Conservation (phyloP, 129 eudicot species). For the Rutidosis leptorrhynchoides region DNA sequence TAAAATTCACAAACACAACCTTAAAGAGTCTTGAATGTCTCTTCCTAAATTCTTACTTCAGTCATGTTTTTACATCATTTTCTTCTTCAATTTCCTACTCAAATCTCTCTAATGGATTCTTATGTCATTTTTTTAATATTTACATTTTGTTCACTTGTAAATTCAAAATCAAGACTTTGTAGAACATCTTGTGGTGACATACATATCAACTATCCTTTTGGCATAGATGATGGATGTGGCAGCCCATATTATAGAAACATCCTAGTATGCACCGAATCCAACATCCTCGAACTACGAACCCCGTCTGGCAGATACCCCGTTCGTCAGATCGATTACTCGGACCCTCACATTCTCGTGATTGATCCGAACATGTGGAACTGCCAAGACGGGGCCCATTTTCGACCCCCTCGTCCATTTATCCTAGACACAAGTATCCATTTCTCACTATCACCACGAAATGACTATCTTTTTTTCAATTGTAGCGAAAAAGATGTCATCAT, state of each 20-base stretch:
- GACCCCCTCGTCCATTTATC: constrained; percentile 72
- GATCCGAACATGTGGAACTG: constrained; percentile 92
- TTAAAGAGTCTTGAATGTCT: constrained; percentile 12
- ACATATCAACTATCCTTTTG: constrained; percentile 83
- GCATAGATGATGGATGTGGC: constrained; percentile 96
- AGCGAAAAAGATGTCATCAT: constrained; percentile 58
- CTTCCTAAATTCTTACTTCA: constrained; percentile 27
- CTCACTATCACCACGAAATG: constrained; percentile 63
- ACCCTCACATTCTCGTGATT: constrained; percentile 69
- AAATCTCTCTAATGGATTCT: constrained; percentile 21
- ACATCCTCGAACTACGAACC: constrained; percentile 62
- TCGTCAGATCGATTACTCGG: constrained; percentile 51
- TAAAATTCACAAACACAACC: constrained; percentile 2
- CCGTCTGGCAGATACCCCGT: constrained; percentile 78
- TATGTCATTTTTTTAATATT: constrained; percentile 15
- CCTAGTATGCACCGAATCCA: constrained; percentile 56
- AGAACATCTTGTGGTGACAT: constrained; percentile 73
- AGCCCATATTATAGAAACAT: constrained; percentile 79
- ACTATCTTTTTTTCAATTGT: constrained; percentile 89
- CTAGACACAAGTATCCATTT: constrained; percentile 81
- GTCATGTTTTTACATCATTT: constrained; percentile 9
- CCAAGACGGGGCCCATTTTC: constrained; percentile 52
- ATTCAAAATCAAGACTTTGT: constrained; percentile 60
- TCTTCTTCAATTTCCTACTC: constrained; percentile 1
- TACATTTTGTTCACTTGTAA: constrained; percentile 28